Percentiles rank a stretch among this genome's conserved stretches.
Conservation (phyloP, 192 early-diverging fungal genomes). For the Coemansia sp. region DNA sequence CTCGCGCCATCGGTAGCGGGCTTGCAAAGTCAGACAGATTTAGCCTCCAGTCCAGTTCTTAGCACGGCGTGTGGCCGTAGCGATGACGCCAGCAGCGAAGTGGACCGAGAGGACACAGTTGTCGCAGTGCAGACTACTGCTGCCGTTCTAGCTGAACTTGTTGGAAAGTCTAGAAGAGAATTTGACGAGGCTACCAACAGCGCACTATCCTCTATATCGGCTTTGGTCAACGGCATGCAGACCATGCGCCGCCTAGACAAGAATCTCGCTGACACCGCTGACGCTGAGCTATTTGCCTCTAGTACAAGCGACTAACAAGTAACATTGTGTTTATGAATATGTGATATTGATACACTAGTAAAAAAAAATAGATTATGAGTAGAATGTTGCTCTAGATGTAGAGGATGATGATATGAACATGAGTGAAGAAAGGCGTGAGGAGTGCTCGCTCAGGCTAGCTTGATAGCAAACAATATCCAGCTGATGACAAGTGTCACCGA, state of each 20-base stretch:
- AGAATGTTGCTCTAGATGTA: slow-evolving; percentile 1
- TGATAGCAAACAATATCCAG: slow-evolving; percentile 52
- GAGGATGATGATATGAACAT: neutral
- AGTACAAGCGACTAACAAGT: neutral
- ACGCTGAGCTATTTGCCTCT: neutral
- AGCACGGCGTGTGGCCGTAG: neutral
- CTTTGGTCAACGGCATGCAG: slow-evolving; percentile 15
- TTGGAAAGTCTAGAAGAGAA: slow-evolving; percentile 13
- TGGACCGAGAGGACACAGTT: slow-evolving; percentile 7
- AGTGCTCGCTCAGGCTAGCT: slow-evolving; percentile 31
- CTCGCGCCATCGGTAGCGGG: neutral
- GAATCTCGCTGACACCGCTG: neutral
- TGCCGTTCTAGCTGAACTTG: slow-evolving; percentile 11
- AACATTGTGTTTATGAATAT: neutral
- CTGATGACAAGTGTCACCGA: slow-evolving; percentile 36
- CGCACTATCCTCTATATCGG: slow-evolving; percentile 21
- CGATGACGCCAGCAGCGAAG: slow-evolving; percentile 1
- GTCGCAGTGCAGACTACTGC: slow-evolving; percentile 13
- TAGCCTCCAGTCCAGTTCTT: neutral
- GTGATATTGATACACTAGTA: neutral
- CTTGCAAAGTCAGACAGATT: slow-evolving; percentile 6
- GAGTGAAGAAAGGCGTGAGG: neutral
- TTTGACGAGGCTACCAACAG: slow-evolving; percentile 22
- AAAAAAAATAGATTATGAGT: neutral
- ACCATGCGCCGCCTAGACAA: slow-evolving; percentile 9